phyloP scores from a whole-genome alignment of 805 yeast species.

The Kodamaea lidongshanica region DNA sequence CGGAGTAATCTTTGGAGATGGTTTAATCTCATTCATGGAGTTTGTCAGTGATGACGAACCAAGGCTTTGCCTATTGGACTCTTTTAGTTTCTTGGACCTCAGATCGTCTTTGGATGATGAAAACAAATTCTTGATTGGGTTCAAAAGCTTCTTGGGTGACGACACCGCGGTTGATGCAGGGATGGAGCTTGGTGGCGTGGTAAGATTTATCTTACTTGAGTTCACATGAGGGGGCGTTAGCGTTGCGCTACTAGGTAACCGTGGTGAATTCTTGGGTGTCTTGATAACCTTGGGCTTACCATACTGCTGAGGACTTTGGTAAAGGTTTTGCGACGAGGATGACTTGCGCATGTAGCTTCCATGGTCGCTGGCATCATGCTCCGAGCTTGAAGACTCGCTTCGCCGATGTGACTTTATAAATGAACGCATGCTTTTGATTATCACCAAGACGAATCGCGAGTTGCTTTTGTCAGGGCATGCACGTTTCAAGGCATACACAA shows the following conservation, averaged over 20 bases:
- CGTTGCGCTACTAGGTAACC: constrained; percentile 3
- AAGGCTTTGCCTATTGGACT: constrained; percentile 7
- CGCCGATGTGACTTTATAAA: constrained; percentile 14
- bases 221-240: constrained; percentile 4
- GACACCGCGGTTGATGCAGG: constrained; percentile 5
- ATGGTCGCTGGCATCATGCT: constrained; percentile 1
- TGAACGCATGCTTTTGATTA: constrained; percentile 10
- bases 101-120: constrained; percentile 10
- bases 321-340: background rate
- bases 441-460: too few species aligned
- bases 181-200: constrained; percentile 4
- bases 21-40: constrained; percentile 2
- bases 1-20: constrained; percentile 1
- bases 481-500: too few species aligned
- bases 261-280: constrained; percentile 6
- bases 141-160: constrained; percentile 23
- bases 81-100: constrained; percentile 3
- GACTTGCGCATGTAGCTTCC: background rate
- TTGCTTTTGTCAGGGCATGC: too few species aligned
- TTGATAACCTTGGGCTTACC: background rate
- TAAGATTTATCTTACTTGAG: constrained; percentile 1
- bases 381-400: constrained; percentile 11
- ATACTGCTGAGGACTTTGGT: background rate
- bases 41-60: constrained; percentile 7
- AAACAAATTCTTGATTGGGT: constrained; percentile 23